Percentiles rank a stretch among this genome's conserved stretches.
Conservation (phyloP, 1,284 basidiomycete species). For the Ustilago lituana region DNA sequence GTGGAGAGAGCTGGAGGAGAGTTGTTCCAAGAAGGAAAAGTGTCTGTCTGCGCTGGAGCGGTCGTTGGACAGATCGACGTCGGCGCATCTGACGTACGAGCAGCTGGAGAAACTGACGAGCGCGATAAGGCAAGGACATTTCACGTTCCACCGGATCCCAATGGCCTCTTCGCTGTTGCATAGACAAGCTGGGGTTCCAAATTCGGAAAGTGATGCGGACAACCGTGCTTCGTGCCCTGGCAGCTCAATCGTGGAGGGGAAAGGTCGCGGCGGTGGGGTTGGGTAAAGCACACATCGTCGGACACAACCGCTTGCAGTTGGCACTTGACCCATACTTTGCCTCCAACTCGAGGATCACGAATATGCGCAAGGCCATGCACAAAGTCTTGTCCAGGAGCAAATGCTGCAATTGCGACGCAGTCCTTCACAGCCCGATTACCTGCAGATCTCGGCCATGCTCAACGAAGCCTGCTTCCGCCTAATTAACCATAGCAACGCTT, state of each 20-base stretch:
- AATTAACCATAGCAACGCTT: too few species aligned
- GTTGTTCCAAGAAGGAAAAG: conserved; percentile 4
- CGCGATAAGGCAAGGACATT: neutral
- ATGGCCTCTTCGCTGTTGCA: conserved; percentile 9
- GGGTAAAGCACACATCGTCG: neutral
- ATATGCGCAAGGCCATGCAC: too few species aligned
- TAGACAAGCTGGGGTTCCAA: neutral
- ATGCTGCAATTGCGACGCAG: too few species aligned
- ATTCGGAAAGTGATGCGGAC: conserved; percentile 4
- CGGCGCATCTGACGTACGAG: conserved; percentile 14
- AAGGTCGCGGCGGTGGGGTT: neutral
- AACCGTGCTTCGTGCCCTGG: conserved; percentile 4
- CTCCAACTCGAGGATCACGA: too few species aligned
- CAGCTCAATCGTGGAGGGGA: neutral
- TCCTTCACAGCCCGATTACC: conserved; percentile 3
- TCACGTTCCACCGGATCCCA: conserved; percentile 12
- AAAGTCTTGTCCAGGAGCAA: too few species aligned
- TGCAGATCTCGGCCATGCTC: conserved; percentile 7
- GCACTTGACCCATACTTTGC: conserved; percentile 9
- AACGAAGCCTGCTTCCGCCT: neutral
- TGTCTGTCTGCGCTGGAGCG: conserved; percentile 22
- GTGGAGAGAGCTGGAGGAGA: conserved; percentile 23
- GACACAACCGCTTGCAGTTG: neutral
- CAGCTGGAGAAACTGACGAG: conserved; percentile 8
- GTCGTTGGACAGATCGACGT: conserved; percentile 17